Conservation (phyloP, 768 basidiomycete species). For the Hortiboletus flavorubellus region DNA sequence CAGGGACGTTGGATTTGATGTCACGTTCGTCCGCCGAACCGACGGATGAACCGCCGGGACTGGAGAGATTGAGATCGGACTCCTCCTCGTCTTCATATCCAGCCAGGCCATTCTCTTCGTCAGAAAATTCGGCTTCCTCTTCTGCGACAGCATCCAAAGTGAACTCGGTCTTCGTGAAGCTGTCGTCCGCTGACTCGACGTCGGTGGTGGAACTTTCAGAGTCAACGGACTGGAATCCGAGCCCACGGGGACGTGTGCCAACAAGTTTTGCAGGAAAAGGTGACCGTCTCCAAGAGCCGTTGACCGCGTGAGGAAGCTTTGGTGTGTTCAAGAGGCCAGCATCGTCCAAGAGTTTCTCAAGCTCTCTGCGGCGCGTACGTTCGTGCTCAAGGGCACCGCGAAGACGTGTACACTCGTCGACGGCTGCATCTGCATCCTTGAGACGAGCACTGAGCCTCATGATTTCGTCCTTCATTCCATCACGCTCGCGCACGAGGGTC, state of each 20-base stretch:
- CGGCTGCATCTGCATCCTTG: conserved; percentile 24
- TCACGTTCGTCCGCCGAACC: conserved; percentile 50
- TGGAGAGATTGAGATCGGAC: conserved; percentile 45
- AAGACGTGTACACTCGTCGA: conserved; percentile 28
- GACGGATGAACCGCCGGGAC: conserved; percentile 48
- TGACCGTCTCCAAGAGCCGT: conserved; percentile 13
- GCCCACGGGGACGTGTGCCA: conserved; percentile 40
- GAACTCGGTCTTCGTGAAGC: conserved; percentile 39
- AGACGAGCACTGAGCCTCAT: conserved; percentile 30
- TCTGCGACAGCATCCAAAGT: conserved; percentile 57
- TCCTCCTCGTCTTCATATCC: conserved; percentile 73
- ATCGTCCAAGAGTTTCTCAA: conserved; percentile 53
- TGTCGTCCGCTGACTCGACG: conserved; percentile 57
- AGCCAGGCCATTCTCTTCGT: conserved; percentile 54
- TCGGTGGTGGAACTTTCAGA: conserved; percentile 65
- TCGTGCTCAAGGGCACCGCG: conserved; percentile 38
- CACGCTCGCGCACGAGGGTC: conserved; percentile 25
- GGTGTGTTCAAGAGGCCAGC: conserved; percentile 45
- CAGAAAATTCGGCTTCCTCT: conserved; percentile 41
- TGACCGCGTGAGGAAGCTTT: conserved; percentile 26
- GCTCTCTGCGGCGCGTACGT: conserved; percentile 38
- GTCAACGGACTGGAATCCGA: conserved; percentile 58
- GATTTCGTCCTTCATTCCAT: conserved; percentile 29
- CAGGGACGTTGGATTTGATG: conserved; percentile 1
- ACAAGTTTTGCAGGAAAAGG: conserved; percentile 21